A percentile compares a stretch with the other conserved stretches of the same genome.
Conservation (phyloP, 768 basidiomycete genomes). For the Tricholomella constricta region DNA sequence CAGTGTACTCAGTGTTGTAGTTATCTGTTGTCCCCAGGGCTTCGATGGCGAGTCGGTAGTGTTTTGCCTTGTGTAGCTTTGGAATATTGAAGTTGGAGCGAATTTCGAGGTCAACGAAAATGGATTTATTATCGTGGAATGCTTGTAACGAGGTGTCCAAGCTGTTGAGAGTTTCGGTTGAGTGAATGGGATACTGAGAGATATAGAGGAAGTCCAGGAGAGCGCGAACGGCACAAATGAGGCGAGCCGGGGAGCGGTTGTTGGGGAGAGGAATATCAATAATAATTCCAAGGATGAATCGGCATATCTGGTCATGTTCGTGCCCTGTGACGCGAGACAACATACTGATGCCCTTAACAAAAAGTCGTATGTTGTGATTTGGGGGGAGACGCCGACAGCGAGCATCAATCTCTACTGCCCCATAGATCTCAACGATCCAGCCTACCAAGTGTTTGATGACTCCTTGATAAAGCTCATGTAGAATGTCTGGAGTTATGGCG, state of each 20-base stretch:
- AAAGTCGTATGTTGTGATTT: too few relatives aligned
- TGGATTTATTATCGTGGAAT: slow-evolving; percentile 40
- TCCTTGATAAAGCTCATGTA: slow-evolving; percentile 38
- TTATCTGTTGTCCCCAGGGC: slow-evolving; percentile 36
- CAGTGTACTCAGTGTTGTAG: slow-evolving; percentile 44
- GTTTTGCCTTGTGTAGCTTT: slow-evolving; percentile 39
- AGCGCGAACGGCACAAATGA: slow-evolving; percentile 29
- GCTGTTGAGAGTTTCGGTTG: slow-evolving; percentile 23
- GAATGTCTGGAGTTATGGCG: slow-evolving; percentile 33
- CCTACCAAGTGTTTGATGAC: slow-evolving; percentile 33
- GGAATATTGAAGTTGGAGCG: slow-evolving; percentile 42
- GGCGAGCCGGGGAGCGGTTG: slow-evolving; percentile 7
- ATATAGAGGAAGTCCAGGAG: slow-evolving; percentile 42
- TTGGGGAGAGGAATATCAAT: slow-evolving; percentile 20
- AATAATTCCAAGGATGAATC: slow-evolving; percentile 31
- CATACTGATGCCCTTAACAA: too few relatives aligned
- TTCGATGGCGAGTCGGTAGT: slow-evolving; percentile 34
- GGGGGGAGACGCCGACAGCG: too few relatives aligned
- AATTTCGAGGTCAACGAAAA: slow-evolving; percentile 36
- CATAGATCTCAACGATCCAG: slow-evolving; percentile 30
- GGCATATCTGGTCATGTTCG: slow-evolving; percentile 37
- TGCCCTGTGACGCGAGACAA: slow-evolving; percentile 33
- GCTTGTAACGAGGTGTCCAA: slow-evolving; percentile 25
- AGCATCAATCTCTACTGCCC: slow-evolving; percentile 37
- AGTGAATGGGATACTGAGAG: slow-evolving; percentile 35